These are phyloP conservation scores for Cercospora berteroae DNA, from an alignment of 2,329 filamentous ascomycete species.

Conservation along the genomic window DNA sequence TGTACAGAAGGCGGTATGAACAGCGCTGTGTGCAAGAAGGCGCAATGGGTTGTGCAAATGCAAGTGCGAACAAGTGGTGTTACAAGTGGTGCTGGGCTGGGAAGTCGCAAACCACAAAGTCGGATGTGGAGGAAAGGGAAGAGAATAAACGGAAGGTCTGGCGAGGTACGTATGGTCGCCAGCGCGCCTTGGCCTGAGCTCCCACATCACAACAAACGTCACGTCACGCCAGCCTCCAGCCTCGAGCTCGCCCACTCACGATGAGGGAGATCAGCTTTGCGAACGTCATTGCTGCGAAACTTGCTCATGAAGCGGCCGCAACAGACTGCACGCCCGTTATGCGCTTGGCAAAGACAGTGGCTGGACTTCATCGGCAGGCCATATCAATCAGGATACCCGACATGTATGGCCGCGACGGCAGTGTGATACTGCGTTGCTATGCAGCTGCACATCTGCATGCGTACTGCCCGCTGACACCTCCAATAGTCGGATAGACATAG, in stretches of 20 bases:
- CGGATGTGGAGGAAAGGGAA: background rate
- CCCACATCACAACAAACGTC: background rate
- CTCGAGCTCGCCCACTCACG: background rate
- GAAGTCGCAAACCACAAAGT: constrained; percentile 1
- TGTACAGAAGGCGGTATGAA: background rate
- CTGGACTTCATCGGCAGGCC: background rate
- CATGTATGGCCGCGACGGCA: background rate
- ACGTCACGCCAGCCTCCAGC: background rate
- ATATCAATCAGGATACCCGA: background rate
- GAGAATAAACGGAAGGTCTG: background rate
- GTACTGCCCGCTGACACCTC: background rate
- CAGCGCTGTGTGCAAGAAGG: constrained; percentile 1
- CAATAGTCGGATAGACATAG: background rate
- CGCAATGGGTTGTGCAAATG: background rate
- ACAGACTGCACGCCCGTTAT: background rate
- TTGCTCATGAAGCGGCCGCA: background rate
- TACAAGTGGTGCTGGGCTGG: background rate
- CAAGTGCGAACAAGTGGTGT: background rate
- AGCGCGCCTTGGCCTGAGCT: background rate
- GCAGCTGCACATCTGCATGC: background rate
- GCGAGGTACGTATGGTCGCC: background rate
- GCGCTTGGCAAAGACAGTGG: background rate
- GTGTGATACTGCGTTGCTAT: background rate
- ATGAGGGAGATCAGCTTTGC: background rate
- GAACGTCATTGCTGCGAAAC: background rate